phyloP scores from a whole-genome alignment of 495 filamentous ascomycete genomes.

The Lichina pygmaea region DNA sequence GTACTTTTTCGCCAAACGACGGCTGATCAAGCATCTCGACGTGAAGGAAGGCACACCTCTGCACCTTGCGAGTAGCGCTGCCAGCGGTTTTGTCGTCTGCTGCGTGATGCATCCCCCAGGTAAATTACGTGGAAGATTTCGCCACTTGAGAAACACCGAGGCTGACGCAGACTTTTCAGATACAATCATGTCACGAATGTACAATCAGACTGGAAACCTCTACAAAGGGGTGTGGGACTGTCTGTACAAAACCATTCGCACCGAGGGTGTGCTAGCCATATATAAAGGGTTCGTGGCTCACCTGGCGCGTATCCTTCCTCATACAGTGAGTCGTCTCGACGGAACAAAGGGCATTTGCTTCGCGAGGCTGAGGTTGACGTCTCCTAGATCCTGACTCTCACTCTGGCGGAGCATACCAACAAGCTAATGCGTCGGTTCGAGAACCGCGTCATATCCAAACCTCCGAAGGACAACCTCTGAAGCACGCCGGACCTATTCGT shows the following conservation, averaged over 20 bases:
- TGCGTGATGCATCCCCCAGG: constrained; percentile 95
- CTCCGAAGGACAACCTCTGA: constrained; percentile 3
- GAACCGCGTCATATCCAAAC: constrained; percentile 28
- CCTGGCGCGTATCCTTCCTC: constrained; percentile 75
- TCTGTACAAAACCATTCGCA: constrained; percentile 65
- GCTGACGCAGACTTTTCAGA: constrained; percentile 21
- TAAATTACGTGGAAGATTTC: constrained; percentile 13
- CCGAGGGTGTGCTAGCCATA: constrained; percentile 75
- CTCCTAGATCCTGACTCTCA: constrained; percentile 55
- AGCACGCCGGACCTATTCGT: too few species aligned
- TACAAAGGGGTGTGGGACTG: constrained; percentile 88
- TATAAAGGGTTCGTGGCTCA: constrained; percentile 98
- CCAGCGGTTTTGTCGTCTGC: constrained; percentile 88
- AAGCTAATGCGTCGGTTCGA: constrained; percentile 66
- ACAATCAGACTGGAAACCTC: constrained; percentile 94
- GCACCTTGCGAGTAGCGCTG: constrained; percentile 69
- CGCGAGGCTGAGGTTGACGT: constrained; percentile 1
- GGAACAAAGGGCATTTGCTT: neutral
- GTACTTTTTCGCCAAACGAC: constrained; percentile 91
- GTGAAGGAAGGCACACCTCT: constrained; percentile 80
- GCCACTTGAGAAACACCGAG: neutral
- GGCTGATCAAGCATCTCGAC: constrained; percentile 48
- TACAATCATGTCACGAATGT: constrained; percentile 95
- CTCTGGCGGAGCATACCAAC: constrained; percentile 88
- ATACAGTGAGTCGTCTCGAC: constrained; percentile 33